A percentile compares a stretch with the other conserved stretches of the same genome.
These are phyloP conservation scores for Cladobotryum mycophilum DNA, from an alignment of 2,329 filamentous ascomycete species.

Conservation along the genomic window DNA sequence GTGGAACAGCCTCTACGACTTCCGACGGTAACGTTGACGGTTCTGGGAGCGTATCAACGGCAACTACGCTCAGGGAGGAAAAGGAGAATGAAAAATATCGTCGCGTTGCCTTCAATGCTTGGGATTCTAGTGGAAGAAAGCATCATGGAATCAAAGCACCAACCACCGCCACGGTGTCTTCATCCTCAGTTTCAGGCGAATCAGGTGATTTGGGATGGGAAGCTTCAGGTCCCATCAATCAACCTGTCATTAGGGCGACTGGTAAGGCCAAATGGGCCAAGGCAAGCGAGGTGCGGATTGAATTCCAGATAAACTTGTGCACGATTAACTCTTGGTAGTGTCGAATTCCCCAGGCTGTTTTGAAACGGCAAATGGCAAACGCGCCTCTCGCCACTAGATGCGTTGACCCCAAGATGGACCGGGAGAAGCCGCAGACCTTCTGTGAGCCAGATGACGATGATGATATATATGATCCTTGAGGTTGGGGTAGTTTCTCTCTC, in stretches of 20 bases:
- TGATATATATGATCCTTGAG: slow-evolving; percentile 10
- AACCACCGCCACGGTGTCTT: slow-evolving; percentile 17
- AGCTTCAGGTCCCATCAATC: neutral
- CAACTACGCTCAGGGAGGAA: slow-evolving; percentile 21
- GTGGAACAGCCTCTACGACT: neutral
- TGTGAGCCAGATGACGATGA: slow-evolving; percentile 18
- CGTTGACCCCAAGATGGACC: slow-evolving; percentile 14
- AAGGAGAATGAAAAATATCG: slow-evolving; percentile 4
- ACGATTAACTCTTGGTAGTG: neutral
- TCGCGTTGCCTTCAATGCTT: slow-evolving; percentile 23
- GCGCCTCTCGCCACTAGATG: slow-evolving; percentile 7
- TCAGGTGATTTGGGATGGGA: neutral
- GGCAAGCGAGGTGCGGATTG: slow-evolving; percentile 1
- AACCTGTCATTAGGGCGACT: neutral
- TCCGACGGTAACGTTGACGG: neutral
- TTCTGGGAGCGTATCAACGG: slow-evolving; percentile 22
- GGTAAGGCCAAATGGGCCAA: slow-evolving; percentile 21
- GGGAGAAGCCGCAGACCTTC: slow-evolving; percentile 15
- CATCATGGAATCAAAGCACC: slow-evolving; percentile 18
- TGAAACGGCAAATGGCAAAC: neutral
- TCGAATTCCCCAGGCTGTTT: slow-evolving; percentile 4
- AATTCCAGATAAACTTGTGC: neutral
- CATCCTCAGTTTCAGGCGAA: neutral
- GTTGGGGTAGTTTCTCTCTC: neutral
- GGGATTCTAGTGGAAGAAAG: slow-evolving; percentile 22